These are phyloP conservation scores for Malus hybrid DNA, from an alignment of 331 rosid species.

Conservation along the genomic window DNA sequence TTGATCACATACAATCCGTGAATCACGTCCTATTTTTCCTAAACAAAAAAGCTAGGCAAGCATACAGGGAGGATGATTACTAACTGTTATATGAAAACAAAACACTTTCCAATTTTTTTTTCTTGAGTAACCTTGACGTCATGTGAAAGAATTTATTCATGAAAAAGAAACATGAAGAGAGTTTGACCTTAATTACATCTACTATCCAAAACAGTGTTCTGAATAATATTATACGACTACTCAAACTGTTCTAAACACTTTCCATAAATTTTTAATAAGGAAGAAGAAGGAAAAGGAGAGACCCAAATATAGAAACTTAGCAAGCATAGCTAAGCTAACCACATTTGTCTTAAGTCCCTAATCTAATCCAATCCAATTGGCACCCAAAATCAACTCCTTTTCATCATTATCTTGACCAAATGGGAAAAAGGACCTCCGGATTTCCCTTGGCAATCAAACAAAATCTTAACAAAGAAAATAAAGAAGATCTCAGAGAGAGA, in stretches of 20 bases:
- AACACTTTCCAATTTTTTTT: too few relatives aligned
- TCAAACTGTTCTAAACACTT: neutral
- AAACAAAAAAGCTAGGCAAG: too few relatives aligned
- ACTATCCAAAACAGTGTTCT: too few relatives aligned
- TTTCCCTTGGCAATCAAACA: constrained; percentile 54
- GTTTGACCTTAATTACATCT: too few relatives aligned
- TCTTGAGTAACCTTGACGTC: too few relatives aligned
- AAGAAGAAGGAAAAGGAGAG: neutral
- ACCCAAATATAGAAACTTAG: neutral
- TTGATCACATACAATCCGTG: too few relatives aligned
- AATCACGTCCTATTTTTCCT: too few relatives aligned
- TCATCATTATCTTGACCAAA: constrained; percentile 54
- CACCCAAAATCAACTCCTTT: constrained; percentile 53
- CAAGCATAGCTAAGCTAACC: constrained; percentile 14
- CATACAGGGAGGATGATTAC: too few relatives aligned
- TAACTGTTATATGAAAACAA: too few relatives aligned
- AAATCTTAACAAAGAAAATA: constrained; percentile 23
- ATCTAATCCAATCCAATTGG: constrained; percentile 14
- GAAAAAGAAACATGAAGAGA: too few relatives aligned
- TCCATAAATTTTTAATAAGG: neutral
- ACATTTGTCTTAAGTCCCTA: constrained; percentile 23
- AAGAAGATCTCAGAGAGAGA: constrained; percentile 16
- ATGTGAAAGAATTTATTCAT: too few relatives aligned
- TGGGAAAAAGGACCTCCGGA: constrained; percentile 41
- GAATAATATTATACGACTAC: too few relatives aligned